These are phyloP conservation scores for Malus hybrid DNA, from an alignment of 331 rosid genomes.

Conservation along the genomic window DNA sequence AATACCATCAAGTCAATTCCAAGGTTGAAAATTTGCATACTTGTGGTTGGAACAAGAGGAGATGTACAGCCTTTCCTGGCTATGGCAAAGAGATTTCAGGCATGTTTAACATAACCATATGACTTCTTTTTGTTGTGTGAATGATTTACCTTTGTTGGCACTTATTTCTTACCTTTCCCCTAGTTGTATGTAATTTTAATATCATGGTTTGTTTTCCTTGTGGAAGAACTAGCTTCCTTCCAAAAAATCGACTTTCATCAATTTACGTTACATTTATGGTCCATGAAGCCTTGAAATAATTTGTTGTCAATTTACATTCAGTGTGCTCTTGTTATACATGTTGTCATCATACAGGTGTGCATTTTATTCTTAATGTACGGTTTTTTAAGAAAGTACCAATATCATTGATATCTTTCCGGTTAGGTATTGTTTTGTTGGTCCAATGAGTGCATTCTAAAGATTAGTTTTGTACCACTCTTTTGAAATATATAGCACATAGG, in stretches of 20 bases:
- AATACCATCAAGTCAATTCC: conserved; percentile 52
- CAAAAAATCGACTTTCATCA: not conserved
- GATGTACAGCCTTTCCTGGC: conserved; percentile 91
- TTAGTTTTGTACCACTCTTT: not conserved
- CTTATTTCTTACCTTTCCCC: not conserved
- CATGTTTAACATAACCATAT: conserved; percentile 27
- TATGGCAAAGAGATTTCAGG: conserved; percentile 94
- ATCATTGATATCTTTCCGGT: not conserved
- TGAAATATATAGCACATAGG: conserved; percentile 8
- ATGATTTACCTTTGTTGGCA: not conserved
- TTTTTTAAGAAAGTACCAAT: not conserved
- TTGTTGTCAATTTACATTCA: not conserved
- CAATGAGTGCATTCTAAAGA: conserved; percentile 12
- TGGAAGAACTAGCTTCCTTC: not conserved
- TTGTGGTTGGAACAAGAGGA: conserved; percentile 98
- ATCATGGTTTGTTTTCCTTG: not conserved
- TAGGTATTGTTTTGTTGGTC: not conserved
- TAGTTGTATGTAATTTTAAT: not conserved
- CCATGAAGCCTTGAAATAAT: not conserved
- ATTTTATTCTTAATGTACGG: not conserved
- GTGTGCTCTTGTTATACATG: not conserved
- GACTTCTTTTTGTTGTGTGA: not conserved
- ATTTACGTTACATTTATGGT: not conserved
- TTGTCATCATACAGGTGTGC: not conserved
- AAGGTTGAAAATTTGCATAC: conserved; percentile 74